Evolutionary conservation across 352 stramenopile species (phyloP), one percentile per base, ranked within the genome.

Genomic region (Pythium aquatile): DNA sequence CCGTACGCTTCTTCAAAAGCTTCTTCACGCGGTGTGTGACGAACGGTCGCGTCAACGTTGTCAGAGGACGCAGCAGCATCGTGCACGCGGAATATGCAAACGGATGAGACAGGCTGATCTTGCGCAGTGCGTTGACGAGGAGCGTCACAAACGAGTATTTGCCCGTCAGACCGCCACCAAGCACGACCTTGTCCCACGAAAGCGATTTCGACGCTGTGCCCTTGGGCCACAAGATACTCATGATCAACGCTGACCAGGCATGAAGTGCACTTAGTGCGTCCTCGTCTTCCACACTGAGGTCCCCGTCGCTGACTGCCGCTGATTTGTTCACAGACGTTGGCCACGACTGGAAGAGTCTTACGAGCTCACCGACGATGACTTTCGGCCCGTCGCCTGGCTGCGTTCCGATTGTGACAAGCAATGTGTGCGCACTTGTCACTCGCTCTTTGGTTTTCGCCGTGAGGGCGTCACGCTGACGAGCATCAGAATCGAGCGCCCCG

Each of bases 191-290:
- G 59, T 94, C 85, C 83, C 83, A 92, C 0, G 85, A 84, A 44
- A 93, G 85, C 17, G 79, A 76, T 52, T 94, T 94, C 16, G 65
- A 66, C 16, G 78, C 79, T 14, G 81, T 80, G 2, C 83, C 85
- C 44, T 87, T 86, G 4, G 87, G 87, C 87, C 87, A 96, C 54
- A 94, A 73, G 42, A 96, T 90, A 57, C 84, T 93, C 85, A 94
- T 93, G 35, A 94, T 89, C 35, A 96, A 66, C 13, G 83, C 84
- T 4, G 79, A 82, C 87, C 87, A 96, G 3, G 85, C 87, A 56
- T 96, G 85, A 35, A 96, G 63, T n/a, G 72, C 79, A 62, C 81
- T 94, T 35, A 96, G 37, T 11, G 86, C 79, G n/a, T 56, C 54
- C 57, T 93, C 83, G 52, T 94, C 84, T 13, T 72, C 66, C n/a